Base-by-base conservation (phyloP, 2,329 filamentous ascomycete species). In the Xylaria sp. region DNA sequence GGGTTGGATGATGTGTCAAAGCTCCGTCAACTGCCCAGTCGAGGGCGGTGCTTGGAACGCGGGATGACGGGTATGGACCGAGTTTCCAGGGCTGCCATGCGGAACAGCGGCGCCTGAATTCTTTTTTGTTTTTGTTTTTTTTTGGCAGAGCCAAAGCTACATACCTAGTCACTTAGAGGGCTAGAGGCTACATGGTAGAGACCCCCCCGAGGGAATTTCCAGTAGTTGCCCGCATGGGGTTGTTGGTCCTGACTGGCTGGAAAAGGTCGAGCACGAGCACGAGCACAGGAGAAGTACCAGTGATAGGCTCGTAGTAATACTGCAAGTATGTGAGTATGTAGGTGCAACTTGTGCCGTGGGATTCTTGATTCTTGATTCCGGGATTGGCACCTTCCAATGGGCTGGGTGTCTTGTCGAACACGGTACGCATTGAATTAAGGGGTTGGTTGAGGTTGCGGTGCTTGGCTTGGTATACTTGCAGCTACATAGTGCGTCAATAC, bases 51-150 rank as follows among this genome's bases (percentile, higher is more conserved):
- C 34, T 42, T 19, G 50, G 18, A 58, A 52, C 49, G 23, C 50
- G 50, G 50, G 57, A 49, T 9, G 8, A 19, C 47, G 37, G 50
- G 42, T 19, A 13, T 60, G 51, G 19, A 54, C 35, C 37, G 13
- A 57, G 11, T 55, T 16, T 42, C 52, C 54, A 53, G 59, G 59
- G 62, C 59, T 63, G 57, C 52, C 44, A 62, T 64, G 62, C 60
- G 60, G 52, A 58, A 54, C n/a, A 54, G 60, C 51, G 58, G 62
- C 62, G 54, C 55, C n/a, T n/a, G 53, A 56, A 58, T 58, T 62
- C 57, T 59, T 51, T 54, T 13, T 16, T 62, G 59, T 59, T 51
- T 54, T 13, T 16, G 16, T 16, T 16, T 16, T 16, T 16, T 16
- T 16, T 16, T 30, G 23, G 23, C 23, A 30, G 23, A 30, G 23